A percentile compares a stretch with the other conserved stretches of the same genome.
phyloP scores from a whole-genome alignment of 305 asterid species.

The Solanum hybrid region DNA sequence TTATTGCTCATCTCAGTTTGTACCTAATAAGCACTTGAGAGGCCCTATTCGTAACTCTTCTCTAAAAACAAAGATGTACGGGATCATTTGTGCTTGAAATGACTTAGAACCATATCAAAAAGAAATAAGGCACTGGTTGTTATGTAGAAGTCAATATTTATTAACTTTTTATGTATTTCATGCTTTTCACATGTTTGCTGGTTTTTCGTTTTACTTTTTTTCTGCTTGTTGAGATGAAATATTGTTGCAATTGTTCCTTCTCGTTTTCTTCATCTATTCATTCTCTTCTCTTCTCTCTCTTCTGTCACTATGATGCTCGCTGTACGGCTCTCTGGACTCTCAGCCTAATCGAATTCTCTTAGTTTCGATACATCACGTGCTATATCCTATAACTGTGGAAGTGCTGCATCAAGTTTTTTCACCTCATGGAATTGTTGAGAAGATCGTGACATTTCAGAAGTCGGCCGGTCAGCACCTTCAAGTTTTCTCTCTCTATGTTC shows the following conservation, averaged over 20 bases:
- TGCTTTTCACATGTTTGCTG: constrained; percentile 19
- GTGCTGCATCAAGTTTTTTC: constrained; percentile 99
- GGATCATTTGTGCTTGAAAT: neutral
- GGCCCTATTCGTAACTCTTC: neutral
- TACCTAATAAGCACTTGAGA: neutral
- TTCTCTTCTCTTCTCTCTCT: constrained; percentile 71
- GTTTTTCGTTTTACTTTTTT: constrained; percentile 9
- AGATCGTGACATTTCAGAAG: constrained; percentile 99
- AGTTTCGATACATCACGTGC: constrained; percentile 96
- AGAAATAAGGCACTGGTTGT: neutral
- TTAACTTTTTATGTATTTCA: neutral
- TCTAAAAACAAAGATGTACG: neutral
- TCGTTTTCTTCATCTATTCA: constrained; percentile 57
- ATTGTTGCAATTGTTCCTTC: constrained; percentile 17
- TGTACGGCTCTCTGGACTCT: constrained; percentile 58
- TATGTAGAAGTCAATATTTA: neutral
- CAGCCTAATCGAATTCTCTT: constrained; percentile 99
- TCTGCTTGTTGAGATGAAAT: neutral
- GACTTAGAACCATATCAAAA: neutral
- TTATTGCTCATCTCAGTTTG: neutral
- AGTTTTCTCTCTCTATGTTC: constrained; percentile 37
- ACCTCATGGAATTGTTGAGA: constrained; percentile 95
- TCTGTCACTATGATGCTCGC: constrained; percentile 74
- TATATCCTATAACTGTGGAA: constrained; percentile 97
- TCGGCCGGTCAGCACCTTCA: constrained; percentile 97